A percentile compares a stretch with the other conserved stretches of the same genome.
phyloP scores from a whole-genome alignment of 1,284 basidiomycete species.

The Boletus calvinii region DNA sequence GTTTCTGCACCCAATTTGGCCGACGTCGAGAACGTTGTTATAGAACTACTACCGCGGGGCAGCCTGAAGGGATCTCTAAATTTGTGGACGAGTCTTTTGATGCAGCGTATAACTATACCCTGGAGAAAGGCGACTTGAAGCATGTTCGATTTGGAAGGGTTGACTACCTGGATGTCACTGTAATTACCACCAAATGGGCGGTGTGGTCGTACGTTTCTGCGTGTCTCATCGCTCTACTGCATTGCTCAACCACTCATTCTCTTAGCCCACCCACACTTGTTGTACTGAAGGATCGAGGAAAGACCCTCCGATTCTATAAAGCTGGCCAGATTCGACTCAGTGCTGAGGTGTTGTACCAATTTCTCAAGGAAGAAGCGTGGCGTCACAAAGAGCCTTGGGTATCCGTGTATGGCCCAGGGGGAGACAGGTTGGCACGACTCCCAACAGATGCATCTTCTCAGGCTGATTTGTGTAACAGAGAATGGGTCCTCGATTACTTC shows the following conservation, averaged over 20 bases:
- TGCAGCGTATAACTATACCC: slow-evolving; percentile 60
- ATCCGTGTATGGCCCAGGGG: slow-evolving; percentile 65
- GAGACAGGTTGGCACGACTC: slow-evolving; percentile 52
- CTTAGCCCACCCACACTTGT: slow-evolving; percentile 68
- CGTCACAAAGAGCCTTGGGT: slow-evolving; percentile 59
- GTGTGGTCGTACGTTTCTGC: slow-evolving; percentile 66
- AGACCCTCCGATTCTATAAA: slow-evolving; percentile 71
- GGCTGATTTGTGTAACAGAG: slow-evolving; percentile 41
- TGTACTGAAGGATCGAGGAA: slow-evolving; percentile 63
- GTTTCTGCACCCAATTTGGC: slow-evolving; percentile 2
- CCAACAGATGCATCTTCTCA: neutral
- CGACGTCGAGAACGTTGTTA: slow-evolving; percentile 3
- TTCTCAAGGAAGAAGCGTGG: slow-evolving; percentile 62
- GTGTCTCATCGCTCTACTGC: slow-evolving; percentile 1
- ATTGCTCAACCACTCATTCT: slow-evolving; percentile 1
- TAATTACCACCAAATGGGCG: slow-evolving; percentile 75
- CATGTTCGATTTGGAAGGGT: slow-evolving; percentile 75
- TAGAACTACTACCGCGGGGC: slow-evolving; percentile 61
- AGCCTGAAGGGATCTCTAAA: slow-evolving; percentile 63
- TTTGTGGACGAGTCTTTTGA: slow-evolving; percentile 70
- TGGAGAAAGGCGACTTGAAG: slow-evolving; percentile 60
- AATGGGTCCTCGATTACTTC: slow-evolving; percentile 63
- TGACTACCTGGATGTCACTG: slow-evolving; percentile 78
- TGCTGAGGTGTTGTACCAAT: slow-evolving; percentile 57
- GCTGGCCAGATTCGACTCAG: slow-evolving; percentile 58